phyloP scores from a whole-genome alignment of 176 grass and related monocot species.

The Cymbopogon citratus region DNA sequence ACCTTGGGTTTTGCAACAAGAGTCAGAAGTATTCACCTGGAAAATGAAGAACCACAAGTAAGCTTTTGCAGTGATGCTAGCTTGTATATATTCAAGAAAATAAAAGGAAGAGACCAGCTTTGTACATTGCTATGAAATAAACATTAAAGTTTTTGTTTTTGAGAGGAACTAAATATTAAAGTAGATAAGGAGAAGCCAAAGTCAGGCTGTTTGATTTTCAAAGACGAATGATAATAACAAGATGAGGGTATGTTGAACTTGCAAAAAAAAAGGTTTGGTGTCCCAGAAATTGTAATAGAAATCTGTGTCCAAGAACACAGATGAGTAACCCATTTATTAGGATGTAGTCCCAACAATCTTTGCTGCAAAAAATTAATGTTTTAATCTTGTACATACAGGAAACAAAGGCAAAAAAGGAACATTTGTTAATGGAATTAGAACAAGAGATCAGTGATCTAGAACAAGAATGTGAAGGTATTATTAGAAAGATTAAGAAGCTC shows the following conservation, averaged over 20 bases:
- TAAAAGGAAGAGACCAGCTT: background rate
- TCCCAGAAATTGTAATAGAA: background rate
- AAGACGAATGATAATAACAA: slow-evolving; percentile 6
- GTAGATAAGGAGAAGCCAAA: slow-evolving; percentile 7
- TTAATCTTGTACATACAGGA: slow-evolving; percentile 52
- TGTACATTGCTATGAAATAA: slow-evolving; percentile 1
- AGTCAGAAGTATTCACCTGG: slow-evolving; percentile 73
- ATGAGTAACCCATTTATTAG: slow-evolving; percentile 6
- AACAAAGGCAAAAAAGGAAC: slow-evolving; percentile 55
- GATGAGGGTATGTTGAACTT: background rate
- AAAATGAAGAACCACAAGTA: slow-evolving; percentile 73
- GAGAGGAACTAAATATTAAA: background rate
- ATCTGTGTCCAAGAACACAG: background rate
- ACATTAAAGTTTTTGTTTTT: background rate
- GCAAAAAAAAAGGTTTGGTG: slow-evolving; percentile 1
- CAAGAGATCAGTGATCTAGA: slow-evolving; percentile 59
- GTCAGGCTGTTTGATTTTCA: background rate
- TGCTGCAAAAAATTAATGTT: slow-evolving; percentile 14
- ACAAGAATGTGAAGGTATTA: slow-evolving; percentile 67
- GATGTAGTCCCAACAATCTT: background rate
- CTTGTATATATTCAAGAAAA: slow-evolving; percentile 22
- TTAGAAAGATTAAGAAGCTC: slow-evolving; percentile 54
- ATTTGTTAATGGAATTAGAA: slow-evolving; percentile 46
- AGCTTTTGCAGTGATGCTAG: slow-evolving; percentile 25
- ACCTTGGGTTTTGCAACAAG: slow-evolving; percentile 89